phyloP scores from a whole-genome alignment of 2,329 filamentous ascomycete genomes.

The Diaporthe australafricana region DNA sequence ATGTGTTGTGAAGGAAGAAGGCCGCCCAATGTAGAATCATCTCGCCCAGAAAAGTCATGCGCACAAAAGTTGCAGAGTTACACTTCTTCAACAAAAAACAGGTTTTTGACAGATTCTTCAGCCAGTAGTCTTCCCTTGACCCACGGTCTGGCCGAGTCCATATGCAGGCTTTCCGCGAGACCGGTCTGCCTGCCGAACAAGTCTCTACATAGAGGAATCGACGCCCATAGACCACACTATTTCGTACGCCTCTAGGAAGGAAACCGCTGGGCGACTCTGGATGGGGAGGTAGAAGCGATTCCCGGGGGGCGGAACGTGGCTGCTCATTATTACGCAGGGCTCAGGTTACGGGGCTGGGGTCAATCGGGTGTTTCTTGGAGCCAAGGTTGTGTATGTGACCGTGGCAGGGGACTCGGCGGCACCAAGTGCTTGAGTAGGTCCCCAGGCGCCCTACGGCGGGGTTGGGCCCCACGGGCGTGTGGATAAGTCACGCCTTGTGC shows the following conservation, averaged over 20 bases:
- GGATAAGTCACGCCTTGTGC: constrained; percentile 9
- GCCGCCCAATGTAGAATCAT: background rate
- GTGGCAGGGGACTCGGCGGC: background rate
- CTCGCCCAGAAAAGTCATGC: constrained; percentile 22
- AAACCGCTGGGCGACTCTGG: background rate
- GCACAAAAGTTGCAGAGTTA: constrained; percentile 13
- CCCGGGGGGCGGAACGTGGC: background rate
- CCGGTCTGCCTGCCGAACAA: constrained; percentile 4
- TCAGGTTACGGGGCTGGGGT: background rate
- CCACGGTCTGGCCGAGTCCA: constrained; percentile 26
- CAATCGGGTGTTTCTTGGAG: background rate
- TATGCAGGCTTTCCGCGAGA: constrained; percentile 13
- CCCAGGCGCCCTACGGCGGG: constrained; percentile 14
- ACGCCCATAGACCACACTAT: background rate
- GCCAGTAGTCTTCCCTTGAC: constrained; percentile 7
- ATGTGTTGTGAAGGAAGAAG: background rate
- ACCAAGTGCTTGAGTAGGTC: background rate
- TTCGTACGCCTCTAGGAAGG: background rate
- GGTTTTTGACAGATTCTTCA: constrained; percentile 22
- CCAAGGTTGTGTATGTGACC: background rate
- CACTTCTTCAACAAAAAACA: constrained; percentile 19
- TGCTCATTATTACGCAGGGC: background rate
- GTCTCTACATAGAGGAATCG: background rate
- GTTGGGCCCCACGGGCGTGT: constrained; percentile 16
- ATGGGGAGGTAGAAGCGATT: background rate